Evolutionary conservation across 2,329 filamentous ascomycete genomes (phyloP).

Genomic region (Colletotrichum orbiculare): DNA sequence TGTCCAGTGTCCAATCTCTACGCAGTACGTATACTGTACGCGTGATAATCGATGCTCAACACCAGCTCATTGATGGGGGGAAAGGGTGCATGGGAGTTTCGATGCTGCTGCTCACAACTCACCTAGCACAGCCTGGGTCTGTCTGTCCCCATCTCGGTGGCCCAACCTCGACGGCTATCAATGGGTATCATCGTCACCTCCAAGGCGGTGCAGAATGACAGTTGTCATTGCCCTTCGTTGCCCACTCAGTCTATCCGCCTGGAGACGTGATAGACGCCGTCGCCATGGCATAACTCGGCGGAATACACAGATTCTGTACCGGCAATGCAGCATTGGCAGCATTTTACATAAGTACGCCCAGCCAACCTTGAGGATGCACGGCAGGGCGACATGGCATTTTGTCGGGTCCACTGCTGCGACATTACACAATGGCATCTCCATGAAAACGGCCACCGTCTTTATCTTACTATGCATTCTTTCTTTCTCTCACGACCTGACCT

Average conservation of each 20-base stretch:
- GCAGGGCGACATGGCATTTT: too few relatives aligned
- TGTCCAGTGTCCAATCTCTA: too few relatives aligned
- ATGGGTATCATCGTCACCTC: too few relatives aligned
- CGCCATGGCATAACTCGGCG: not conserved
- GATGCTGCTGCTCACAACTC: conserved; percentile 9
- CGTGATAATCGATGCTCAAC: not conserved
- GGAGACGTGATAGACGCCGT: not conserved
- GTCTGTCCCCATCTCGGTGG: not conserved
- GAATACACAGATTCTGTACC: too few relatives aligned
- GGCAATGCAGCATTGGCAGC: too few relatives aligned
- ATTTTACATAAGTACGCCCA: not conserved
- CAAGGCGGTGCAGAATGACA: too few relatives aligned
- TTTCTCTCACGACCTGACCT: not conserved
- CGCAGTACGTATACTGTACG: too few relatives aligned
- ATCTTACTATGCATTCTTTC: conserved; percentile 6
- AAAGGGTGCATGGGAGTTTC: not conserved
- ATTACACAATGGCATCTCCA: conserved; percentile 7
- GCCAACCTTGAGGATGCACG: not conserved
- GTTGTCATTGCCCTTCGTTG: too few relatives aligned
- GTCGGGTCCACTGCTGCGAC: not conserved
- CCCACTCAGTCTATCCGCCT: too few relatives aligned
- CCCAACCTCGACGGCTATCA: too few relatives aligned
- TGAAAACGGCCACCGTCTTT: conserved; percentile 1
- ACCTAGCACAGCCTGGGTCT: conserved; percentile 14
- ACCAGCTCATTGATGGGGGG: not conserved